Evolutionary conservation across 1,284 basidiomycete genomes (phyloP).

Genomic region (Rhodotorula sp.): DNA sequence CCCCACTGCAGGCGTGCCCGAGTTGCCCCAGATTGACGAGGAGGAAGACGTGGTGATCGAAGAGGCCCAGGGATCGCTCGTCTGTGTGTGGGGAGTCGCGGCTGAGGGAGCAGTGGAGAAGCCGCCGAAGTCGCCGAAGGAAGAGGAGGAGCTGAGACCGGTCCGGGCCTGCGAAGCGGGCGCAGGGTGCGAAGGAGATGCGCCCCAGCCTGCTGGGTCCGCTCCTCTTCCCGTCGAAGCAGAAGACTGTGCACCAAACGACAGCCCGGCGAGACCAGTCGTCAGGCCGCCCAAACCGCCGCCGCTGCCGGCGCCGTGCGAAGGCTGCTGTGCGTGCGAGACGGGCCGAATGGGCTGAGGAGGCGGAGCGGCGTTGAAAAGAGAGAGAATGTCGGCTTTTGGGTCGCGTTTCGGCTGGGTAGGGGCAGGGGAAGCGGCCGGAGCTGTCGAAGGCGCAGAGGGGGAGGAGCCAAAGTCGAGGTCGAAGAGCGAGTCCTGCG

Average conservation of each 20-base stretch:
- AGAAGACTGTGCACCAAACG: background rate
- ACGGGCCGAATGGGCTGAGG: slow-evolving; percentile 32
- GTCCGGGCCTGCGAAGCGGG: background rate
- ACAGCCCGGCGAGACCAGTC: slow-evolving; percentile 1
- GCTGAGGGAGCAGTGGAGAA: background rate
- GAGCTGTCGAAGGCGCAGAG: slow-evolving; percentile 61
- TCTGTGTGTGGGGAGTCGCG: background rate
- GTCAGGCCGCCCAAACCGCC: background rate
- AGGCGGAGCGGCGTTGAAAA: slow-evolving; percentile 63
- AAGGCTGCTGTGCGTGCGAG: slow-evolving; percentile 5
- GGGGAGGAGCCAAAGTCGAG: slow-evolving; percentile 78
- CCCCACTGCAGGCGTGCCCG: slow-evolving; percentile 6
- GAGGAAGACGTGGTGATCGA: background rate
- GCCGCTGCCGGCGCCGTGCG: slow-evolving; percentile 9
- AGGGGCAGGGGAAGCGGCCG: slow-evolving; percentile 46
- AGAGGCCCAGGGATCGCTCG: slow-evolving; percentile 5
- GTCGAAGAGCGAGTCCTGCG: slow-evolving; percentile 61
- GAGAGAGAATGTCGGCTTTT: slow-evolving; percentile 81
- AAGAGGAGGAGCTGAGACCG: background rate
- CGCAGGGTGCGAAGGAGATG: background rate
- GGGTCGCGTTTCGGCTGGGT: slow-evolving; percentile 63
- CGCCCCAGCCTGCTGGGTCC: background rate
- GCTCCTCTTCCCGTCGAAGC: background rate
- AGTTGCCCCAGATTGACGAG: slow-evolving; percentile 16
- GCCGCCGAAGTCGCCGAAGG: background rate